Evolutionary conservation across 2,329 filamentous ascomycete genomes (phyloP).

Genomic region (Trichophyton benhamiae): DNA sequence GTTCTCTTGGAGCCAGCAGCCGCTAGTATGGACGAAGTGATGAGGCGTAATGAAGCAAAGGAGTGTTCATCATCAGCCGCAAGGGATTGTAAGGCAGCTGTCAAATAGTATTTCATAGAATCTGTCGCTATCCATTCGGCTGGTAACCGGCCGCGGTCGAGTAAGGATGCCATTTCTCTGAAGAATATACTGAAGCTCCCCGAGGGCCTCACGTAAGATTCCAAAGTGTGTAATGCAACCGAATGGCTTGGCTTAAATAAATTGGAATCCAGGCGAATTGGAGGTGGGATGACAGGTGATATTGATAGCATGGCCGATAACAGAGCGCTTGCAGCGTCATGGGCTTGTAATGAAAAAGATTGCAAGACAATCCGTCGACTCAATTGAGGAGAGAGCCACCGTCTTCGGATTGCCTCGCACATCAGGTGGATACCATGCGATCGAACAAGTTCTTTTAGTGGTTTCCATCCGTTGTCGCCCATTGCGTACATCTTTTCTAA

Average conservation of each 20-base stretch:
- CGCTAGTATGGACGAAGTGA: conserved; percentile 7
- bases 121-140: conserved; percentile 32
- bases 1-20: not conserved
- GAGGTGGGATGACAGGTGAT: conserved; percentile 16
- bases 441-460: conserved; percentile 30
- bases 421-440: conserved; percentile 30
- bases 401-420: conserved; percentile 25
- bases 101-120: conserved; percentile 26
- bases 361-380: conserved; percentile 24
- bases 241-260: conserved; percentile 22
- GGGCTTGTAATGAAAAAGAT: conserved; percentile 21
- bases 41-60: conserved; percentile 16
- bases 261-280: conserved; percentile 13
- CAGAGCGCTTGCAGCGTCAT: conserved; percentile 27
- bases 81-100: conserved; percentile 26
- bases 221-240: conserved; percentile 23
- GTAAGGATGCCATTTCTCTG: conserved; percentile 26
- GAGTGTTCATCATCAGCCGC: conserved; percentile 25
- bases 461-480: conserved; percentile 26
- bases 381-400: conserved; percentile 25
- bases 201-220: conserved; percentile 18
- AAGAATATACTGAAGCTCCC: conserved; percentile 20
- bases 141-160: conserved; percentile 23
- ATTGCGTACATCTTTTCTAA: conserved; percentile 29
- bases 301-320: conserved; percentile 22